A percentile compares a stretch with the other conserved stretches of the same genome.
Evolutionary conservation across 768 basidiomycete species (phyloP).

Genomic region (Fistulinella prunicolor): DNA sequence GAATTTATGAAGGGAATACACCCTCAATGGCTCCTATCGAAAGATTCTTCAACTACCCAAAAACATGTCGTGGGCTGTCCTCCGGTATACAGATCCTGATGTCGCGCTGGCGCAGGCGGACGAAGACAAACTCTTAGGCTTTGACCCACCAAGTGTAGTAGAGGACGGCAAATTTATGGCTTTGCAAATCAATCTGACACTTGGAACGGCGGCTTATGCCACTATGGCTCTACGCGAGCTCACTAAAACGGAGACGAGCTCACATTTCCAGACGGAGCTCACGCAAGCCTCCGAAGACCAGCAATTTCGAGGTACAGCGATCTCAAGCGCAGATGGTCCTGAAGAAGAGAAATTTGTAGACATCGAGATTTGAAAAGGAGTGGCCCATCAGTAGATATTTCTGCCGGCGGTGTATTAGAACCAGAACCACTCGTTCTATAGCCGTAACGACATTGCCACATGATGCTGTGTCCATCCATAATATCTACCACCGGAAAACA

Average conservation of each 20-base stretch:
- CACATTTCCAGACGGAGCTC: slow-evolving; percentile 81
- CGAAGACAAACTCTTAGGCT: slow-evolving; percentile 85
- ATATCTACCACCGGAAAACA: too few species aligned
- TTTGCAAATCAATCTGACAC: slow-evolving; percentile 77
- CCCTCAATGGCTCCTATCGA: slow-evolving; percentile 89
- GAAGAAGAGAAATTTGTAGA: slow-evolving; percentile 13
- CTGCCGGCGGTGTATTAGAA: too few species aligned
- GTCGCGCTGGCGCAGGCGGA: slow-evolving; percentile 91
- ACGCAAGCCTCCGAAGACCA: slow-evolving; percentile 82
- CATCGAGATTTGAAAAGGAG: not conserved
- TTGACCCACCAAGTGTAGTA: slow-evolving; percentile 64
- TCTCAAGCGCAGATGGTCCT: slow-evolving; percentile 22
- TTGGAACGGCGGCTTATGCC: slow-evolving; percentile 92
- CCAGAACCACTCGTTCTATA: too few species aligned
- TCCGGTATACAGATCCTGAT: slow-evolving; percentile 92
- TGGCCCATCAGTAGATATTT: too few species aligned
- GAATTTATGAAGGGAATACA: slow-evolving; percentile 68
- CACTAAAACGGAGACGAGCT: slow-evolving; percentile 93
- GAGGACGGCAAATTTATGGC: slow-evolving; percentile 84
- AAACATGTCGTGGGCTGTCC: slow-evolving; percentile 74
- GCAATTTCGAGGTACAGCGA: slow-evolving; percentile 59
- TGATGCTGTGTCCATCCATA: too few species aligned
- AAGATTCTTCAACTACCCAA: slow-evolving; percentile 85
- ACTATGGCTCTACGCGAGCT: slow-evolving; percentile 97
- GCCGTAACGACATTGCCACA: too few species aligned